A percentile compares a stretch with the other conserved stretches of the same genome.
phyloP scores from a whole-genome alignment of 768 basidiomycete genomes.

The Dacryopinax primogenitus region DNA sequence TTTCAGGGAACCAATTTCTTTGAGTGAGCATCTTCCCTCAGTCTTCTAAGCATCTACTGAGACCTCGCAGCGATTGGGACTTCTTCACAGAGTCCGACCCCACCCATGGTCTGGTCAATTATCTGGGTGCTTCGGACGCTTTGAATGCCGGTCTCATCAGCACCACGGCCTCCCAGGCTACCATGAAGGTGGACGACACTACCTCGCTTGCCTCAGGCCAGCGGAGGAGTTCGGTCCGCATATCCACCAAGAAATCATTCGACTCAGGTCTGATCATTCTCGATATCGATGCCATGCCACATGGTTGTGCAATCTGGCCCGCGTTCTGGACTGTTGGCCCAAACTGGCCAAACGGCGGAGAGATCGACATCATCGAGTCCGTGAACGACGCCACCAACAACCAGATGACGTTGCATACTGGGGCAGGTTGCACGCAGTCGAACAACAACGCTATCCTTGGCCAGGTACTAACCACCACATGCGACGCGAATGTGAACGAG shows the following conservation, averaged over 20 bases:
- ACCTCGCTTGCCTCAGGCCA: slow-evolving; percentile 38
- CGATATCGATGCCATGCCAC: slow-evolving; percentile 57
- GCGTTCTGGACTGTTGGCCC: slow-evolving; percentile 37
- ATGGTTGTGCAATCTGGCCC: slow-evolving; percentile 51
- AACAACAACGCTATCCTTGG: slow-evolving; percentile 24
- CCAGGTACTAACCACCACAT: slow-evolving; percentile 24
- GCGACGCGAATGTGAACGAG: slow-evolving; percentile 24
- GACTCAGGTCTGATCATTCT: slow-evolving; percentile 60
- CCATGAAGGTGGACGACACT: slow-evolving; percentile 51
- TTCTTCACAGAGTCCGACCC: slow-evolving; percentile 56
- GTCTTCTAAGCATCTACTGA: background rate
- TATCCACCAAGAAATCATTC: slow-evolving; percentile 49
- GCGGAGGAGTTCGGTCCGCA: slow-evolving; percentile 52
- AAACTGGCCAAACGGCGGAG: slow-evolving; percentile 21
- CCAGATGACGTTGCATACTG: slow-evolving; percentile 35
- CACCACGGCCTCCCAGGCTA: slow-evolving; percentile 38
- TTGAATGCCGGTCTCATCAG: slow-evolving; percentile 43
- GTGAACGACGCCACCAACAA: slow-evolving; percentile 33
- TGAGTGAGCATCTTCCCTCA: slow-evolving; percentile 33
- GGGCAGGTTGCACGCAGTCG: slow-evolving; percentile 24
- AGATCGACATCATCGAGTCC: slow-evolving; percentile 35
- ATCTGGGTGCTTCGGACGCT: slow-evolving; percentile 38
- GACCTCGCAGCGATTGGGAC: slow-evolving; percentile 42
- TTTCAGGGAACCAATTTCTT: slow-evolving; percentile 47
- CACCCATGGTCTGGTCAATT: slow-evolving; percentile 57